Conservation (phyloP, 129 eudicot genomes). For the Flaveria linearis region DNA sequence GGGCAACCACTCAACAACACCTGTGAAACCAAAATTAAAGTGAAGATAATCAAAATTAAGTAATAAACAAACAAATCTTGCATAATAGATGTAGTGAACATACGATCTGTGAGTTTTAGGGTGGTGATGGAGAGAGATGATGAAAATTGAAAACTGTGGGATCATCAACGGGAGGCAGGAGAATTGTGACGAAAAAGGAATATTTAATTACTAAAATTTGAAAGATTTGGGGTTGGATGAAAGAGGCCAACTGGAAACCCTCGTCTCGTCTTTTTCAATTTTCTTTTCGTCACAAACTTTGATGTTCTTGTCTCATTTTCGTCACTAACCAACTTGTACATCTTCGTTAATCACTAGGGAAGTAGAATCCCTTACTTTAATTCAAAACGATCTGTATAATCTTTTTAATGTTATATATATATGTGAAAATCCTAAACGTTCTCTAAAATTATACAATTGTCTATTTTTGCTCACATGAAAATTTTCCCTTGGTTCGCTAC, state of each 20-base stretch:
- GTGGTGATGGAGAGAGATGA: conserved; percentile 10
- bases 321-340: background rate
- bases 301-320: conserved; percentile 9
- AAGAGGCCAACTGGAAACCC: conserved; percentile 33
- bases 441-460: too few relatives aligned
- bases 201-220: conserved; percentile 7
- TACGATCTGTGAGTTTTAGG: conserved; percentile 33
- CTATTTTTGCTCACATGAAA: too few relatives aligned
- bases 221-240: conserved; percentile 21
- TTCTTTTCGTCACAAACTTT: conserved; percentile 23
- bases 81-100: background rate
- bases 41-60: background rate
- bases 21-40: conserved; percentile 10
- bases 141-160: too few relatives aligned
- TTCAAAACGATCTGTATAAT: too few relatives aligned
- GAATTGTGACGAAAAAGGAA: conserved; percentile 26
- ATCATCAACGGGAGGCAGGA: conserved; percentile 10
- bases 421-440: too few relatives aligned
- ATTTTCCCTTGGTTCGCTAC: too few relatives aligned
- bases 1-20: conserved; percentile 1
- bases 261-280: conserved; percentile 34
- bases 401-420: too few relatives aligned
- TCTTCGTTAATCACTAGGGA: conserved; percentile 7
- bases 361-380: too few relatives aligned
- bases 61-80: background rate